A percentile compares a stretch with the other conserved stretches of the same genome.
phyloP scores from a whole-genome alignment of 2,329 filamentous ascomycete genomes.

The Ophiostoma sp. region DNA sequence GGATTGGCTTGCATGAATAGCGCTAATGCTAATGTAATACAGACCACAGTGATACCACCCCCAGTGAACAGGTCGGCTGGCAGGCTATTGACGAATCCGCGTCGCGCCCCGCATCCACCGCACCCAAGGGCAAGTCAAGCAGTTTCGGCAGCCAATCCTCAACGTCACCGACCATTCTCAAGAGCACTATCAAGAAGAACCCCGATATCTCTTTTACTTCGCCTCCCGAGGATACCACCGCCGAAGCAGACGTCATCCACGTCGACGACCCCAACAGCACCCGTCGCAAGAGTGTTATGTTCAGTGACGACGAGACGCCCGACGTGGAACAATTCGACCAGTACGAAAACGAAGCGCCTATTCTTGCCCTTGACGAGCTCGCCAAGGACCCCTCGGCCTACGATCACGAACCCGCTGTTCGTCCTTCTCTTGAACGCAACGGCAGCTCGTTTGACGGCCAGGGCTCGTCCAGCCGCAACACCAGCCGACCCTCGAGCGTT shows the following conservation, averaged over 20 bases:
- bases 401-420: constrained; percentile 72
- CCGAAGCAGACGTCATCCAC: constrained; percentile 56
- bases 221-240: constrained; percentile 38
- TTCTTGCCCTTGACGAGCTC: constrained; percentile 84
- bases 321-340: constrained; percentile 30
- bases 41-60: constrained; percentile 62
- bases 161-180: constrained; percentile 1
- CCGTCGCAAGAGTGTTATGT: constrained; percentile 42
- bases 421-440: constrained; percentile 62
- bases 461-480: constrained; percentile 40
- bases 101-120: constrained; percentile 46
- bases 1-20: background rate
- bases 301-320: constrained; percentile 41
- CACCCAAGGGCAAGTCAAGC: constrained; percentile 12
- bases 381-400: constrained; percentile 65
- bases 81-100: constrained; percentile 79
- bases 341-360: constrained; percentile 65
- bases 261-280: constrained; percentile 59
- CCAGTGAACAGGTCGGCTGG: constrained; percentile 86
- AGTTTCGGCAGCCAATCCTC: constrained; percentile 4
- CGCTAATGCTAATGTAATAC: constrained; percentile 45
- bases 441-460: constrained; percentile 51
- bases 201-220: constrained; percentile 33
- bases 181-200: constrained; percentile 27
- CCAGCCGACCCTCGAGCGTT: constrained; percentile 33